A percentile compares a stretch with the other conserved stretches of the same genome.
phyloP scores from a whole-genome alignment of 169 alveolate genomes.

The Pseudocohnilembus persalinus region DNA sequence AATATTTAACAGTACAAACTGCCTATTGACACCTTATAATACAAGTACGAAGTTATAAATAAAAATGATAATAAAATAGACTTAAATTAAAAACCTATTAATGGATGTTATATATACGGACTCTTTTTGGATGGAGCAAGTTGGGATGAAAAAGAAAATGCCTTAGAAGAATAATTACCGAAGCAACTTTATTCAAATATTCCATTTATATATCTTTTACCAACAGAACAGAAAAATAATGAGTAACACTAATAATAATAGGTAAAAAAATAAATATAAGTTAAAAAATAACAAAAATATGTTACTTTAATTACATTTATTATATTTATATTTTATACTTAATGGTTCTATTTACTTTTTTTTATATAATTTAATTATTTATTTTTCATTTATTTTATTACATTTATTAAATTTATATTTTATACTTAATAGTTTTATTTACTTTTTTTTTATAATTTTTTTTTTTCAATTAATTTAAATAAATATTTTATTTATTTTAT shows the following conservation, averaged over 20 bases:
- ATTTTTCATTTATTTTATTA: no score
- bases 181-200: constrained; percentile 69
- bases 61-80: constrained; percentile 59
- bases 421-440: no score
- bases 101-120: constrained; percentile 92
- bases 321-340: no score
- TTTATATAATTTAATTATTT: no score
- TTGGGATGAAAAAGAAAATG: constrained; percentile 85
- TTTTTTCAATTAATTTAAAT: not conserved
- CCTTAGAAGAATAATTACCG: constrained; percentile 79
- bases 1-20: constrained; percentile 53
- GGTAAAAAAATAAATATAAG: constrained; percentile 23
- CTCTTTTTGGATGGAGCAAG: constrained; percentile 93
- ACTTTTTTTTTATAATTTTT: no score
- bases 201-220: constrained; percentile 82
- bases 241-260: constrained; percentile 24
- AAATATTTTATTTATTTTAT: not conserved
- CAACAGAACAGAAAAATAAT: constrained; percentile 70
- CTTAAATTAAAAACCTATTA: constrained; percentile 57
- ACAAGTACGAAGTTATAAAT: constrained; percentile 75
- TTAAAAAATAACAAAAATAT: no score
- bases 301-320: no score
- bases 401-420: no score
- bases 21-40: constrained; percentile 81
- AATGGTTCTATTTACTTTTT: no score